A percentile compares a stretch with the other conserved stretches of the same genome.
phyloP scores from a whole-genome alignment of 192 early-diverging fungal species.

The Phycomyces blakesleeanus region DNA sequence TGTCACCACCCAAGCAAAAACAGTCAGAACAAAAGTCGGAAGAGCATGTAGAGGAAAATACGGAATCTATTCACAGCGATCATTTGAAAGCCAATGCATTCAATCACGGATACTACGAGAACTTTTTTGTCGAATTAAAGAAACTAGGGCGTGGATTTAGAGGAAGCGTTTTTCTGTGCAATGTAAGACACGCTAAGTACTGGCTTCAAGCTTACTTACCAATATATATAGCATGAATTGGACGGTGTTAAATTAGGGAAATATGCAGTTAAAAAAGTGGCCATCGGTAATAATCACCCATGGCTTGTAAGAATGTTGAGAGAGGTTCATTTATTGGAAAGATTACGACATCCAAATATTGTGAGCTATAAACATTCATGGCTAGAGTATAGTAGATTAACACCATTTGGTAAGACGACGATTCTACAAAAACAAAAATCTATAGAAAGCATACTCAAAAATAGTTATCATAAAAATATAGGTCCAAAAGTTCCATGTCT shows the following conservation, averaged over 20 bases:
- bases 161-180: conserved; percentile 87
- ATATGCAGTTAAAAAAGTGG: conserved; percentile 93
- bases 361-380: conserved; percentile 95
- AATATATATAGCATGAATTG: conserved; percentile 49
- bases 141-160: conserved; percentile 89
- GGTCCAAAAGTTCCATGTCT: conserved; percentile 88
- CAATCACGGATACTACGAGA: conserved; percentile 94
- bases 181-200: conserved; percentile 43
- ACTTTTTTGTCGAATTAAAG: conserved; percentile 84
- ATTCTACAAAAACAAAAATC: too few relatives aligned
- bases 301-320: conserved; percentile 93
- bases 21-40: conserved; percentile 5
- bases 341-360: conserved; percentile 87
- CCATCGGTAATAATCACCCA: conserved; percentile 81
- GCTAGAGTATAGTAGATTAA: conserved; percentile 80
- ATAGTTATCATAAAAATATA: not conserved
- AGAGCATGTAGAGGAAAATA: not conserved
- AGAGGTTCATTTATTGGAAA: conserved; percentile 90
- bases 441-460: too few relatives aligned
- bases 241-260: conserved; percentile 71
- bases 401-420: conserved; percentile 50
- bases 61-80: not conserved
- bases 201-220: not conserved
- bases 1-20: not conserved
- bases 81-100: conserved; percentile 67